Evolutionary conservation across 2,329 filamentous ascomycete genomes (phyloP).

Genomic region (Raffaelea arxii): DNA sequence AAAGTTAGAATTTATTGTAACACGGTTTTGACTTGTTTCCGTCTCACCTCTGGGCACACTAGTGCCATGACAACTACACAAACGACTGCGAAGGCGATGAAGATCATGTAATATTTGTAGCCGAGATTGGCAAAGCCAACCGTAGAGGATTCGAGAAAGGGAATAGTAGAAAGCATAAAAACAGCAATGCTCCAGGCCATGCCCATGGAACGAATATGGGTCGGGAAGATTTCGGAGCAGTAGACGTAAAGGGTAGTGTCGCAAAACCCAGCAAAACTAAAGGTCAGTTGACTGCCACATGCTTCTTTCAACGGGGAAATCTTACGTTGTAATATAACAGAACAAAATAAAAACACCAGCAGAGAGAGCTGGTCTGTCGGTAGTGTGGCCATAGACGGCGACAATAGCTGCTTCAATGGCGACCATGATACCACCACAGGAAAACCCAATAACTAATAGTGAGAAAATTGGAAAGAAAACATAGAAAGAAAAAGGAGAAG

Average conservation of each 20-base stretch:
- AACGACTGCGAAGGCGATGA: too few species aligned
- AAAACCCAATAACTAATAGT: neutral
- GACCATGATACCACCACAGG: neutral
- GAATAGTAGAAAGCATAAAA: neutral
- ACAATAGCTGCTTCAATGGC: neutral
- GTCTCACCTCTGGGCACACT: neutral
- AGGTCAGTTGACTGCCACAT: neutral
- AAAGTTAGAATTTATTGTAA: too few species aligned
- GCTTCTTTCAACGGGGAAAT: neutral
- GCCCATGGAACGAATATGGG: conserved; percentile 4
- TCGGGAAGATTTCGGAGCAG: conserved; percentile 7
- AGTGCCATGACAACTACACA: too few species aligned
- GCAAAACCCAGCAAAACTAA: conserved; percentile 1
- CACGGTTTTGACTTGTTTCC: neutral
- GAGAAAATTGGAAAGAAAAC: too few species aligned
- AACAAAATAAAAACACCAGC: neutral
- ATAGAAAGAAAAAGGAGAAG: neutral
- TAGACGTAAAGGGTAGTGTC: conserved; percentile 6
- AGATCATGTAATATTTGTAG: conserved; percentile 7
- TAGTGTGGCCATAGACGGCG: neutral
- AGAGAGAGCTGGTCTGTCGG: neutral
- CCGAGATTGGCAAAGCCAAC: conserved; percentile 1
- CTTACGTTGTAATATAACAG: neutral
- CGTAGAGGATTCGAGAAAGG: neutral
- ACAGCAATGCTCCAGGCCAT: conserved; percentile 1